A percentile compares a stretch with the other conserved stretches of the same genome.
phyloP scores from a whole-genome alignment of 208 protist genomes.

The Trypanosoma theileri region DNA sequence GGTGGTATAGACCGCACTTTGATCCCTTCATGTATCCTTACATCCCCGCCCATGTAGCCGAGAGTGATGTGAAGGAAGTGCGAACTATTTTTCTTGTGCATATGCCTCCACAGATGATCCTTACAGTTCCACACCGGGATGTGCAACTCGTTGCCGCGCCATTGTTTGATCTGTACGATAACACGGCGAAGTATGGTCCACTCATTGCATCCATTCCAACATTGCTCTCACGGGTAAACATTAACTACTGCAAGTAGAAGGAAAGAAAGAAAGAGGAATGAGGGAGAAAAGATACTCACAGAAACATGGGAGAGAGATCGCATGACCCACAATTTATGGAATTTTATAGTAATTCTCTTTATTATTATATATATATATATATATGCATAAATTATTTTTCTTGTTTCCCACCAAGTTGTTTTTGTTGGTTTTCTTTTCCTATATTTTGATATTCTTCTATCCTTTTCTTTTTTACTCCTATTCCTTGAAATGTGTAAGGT shows the following conservation, averaged over 20 bases:
- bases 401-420: background rate
- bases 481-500: background rate
- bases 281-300: too few species aligned
- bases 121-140: conserved; percentile 64
- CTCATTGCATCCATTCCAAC: conserved; percentile 81
- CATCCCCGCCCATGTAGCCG: conserved; percentile 84
- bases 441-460: background rate
- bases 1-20: conserved; percentile 87
- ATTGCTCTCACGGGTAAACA: conserved; percentile 72
- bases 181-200: conserved; percentile 79
- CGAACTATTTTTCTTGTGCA: conserved; percentile 86
- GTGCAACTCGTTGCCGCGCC: conserved; percentile 86
- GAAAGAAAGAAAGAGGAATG: background rate
- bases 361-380: too few species aligned
- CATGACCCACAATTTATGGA: background rate
- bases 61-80: conserved; percentile 75
- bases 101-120: conserved; percentile 64
- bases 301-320: too few species aligned
- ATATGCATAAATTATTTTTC: conserved; percentile 3
- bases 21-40: conserved; percentile 92
- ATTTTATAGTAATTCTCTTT: conserved; percentile 15
- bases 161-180: conserved; percentile 92
- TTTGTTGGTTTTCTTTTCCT: background rate
- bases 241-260: conserved; percentile 80
- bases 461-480: background rate